phyloP scores from a whole-genome alignment of 768 basidiomycete species.

The Sporobolomyces roseus region DNA sequence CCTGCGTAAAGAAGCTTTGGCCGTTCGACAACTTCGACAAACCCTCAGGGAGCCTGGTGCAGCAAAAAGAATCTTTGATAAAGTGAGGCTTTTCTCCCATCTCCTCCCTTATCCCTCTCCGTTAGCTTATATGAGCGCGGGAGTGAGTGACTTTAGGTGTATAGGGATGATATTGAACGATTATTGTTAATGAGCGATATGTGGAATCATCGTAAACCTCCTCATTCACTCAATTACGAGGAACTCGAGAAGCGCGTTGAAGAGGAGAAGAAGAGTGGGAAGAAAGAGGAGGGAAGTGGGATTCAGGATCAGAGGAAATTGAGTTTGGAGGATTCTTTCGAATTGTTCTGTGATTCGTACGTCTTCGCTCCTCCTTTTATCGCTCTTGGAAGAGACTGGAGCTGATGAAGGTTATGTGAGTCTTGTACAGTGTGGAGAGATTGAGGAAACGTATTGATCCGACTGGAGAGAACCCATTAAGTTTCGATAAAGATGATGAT shows the following conservation, averaged over 20 bases:
- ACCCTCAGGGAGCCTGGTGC: conserved; percentile 61
- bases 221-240: conserved; percentile 77
- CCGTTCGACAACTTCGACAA: conserved; percentile 74
- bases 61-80: conserved; percentile 72
- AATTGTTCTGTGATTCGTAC: conserved; percentile 80
- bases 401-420: too few relatives aligned
- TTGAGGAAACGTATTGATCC: conserved; percentile 60
- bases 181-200: conserved; percentile 90
- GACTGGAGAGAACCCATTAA: conserved; percentile 43
- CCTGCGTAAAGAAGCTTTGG: conserved; percentile 79
- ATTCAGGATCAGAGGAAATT: conserved; percentile 80
- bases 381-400: too few relatives aligned
- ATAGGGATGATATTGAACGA: conserved; percentile 78
- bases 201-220: conserved; percentile 89
- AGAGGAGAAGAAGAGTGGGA: neutral
- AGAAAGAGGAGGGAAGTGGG: conserved; percentile 47
- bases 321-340: conserved; percentile 71
- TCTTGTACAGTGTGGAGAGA: conserved; percentile 69
- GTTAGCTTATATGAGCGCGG: neutral
- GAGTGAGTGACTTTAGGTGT: conserved; percentile 59
- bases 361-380: conserved; percentile 15
- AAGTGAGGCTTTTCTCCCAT: conserved; percentile 55
- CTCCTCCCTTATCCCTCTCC: neutral
- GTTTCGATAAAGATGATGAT: conserved; percentile 97
- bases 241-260: conserved; percentile 58